phyloP scores from a whole-genome alignment of 2,329 filamentous ascomycete genomes.

The Rhinocladiella similis region DNA sequence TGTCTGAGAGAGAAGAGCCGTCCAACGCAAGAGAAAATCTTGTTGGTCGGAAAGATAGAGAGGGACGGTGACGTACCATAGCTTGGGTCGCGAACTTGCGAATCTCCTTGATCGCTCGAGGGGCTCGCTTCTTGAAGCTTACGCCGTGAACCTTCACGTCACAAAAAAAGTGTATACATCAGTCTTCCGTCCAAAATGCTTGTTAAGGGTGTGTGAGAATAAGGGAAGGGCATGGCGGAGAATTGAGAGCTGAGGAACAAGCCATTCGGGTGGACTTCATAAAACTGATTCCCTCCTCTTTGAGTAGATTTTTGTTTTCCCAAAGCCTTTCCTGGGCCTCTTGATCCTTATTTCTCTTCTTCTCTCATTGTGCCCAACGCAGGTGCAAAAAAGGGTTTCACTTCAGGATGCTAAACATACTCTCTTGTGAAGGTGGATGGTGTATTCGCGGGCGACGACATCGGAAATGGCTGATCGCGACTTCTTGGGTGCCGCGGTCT shows the following conservation, averaged over 20 bases:
- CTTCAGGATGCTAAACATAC: conserved; percentile 58
- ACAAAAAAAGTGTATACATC: conserved; percentile 44
- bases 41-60: background rate
- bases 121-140: conserved; percentile 99
- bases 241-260: conserved; percentile 5
- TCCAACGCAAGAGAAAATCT: too few relatives aligned
- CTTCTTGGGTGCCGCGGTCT: conserved; percentile 69
- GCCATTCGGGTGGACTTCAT: conserved; percentile 67
- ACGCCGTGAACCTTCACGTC: conserved; percentile 83
- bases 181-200: conserved; percentile 67
- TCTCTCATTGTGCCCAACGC: conserved; percentile 3
- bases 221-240: background rate
- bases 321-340: background rate
- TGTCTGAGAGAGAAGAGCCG: too few relatives aligned
- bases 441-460: conserved; percentile 99
- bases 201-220: conserved; percentile 26
- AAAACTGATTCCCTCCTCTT: conserved; percentile 56
- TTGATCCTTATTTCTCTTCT: background rate
- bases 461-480: conserved; percentile 93
- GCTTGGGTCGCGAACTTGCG: conserved; percentile 86
- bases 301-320: background rate
- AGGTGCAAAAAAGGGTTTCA: background rate
- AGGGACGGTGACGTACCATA: conserved; percentile 72
- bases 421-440: conserved; percentile 99
- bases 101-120: conserved; percentile 99